Conservation (phyloP, 2,329 filamentous ascomycete genomes). For the Penicillium sclerotigenum region DNA sequence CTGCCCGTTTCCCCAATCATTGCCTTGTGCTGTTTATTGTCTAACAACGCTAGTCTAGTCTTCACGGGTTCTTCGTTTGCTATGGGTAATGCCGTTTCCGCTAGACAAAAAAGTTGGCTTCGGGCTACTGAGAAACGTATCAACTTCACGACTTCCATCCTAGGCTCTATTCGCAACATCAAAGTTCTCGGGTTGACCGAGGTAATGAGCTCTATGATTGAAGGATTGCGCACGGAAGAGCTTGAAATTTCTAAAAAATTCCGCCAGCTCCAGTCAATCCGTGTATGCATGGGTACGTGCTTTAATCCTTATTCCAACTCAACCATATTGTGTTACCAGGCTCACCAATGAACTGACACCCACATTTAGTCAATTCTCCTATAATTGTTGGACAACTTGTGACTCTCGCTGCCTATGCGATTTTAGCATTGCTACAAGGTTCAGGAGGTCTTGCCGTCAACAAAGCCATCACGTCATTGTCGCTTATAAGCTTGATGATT, state of each 20-base stretch:
- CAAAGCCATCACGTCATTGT: constrained; percentile 40
- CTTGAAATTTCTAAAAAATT: constrained; percentile 23
- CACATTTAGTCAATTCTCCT: constrained; percentile 14
- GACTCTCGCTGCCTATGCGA: constrained; percentile 19
- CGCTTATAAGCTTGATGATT: constrained; percentile 38
- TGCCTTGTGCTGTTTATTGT: not conserved
- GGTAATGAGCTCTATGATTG: constrained; percentile 26
- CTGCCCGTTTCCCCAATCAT: not conserved
- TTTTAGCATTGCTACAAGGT: constrained; percentile 13
- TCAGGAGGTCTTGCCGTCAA: constrained; percentile 32
- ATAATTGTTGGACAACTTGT: constrained; percentile 13
- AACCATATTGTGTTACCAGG: no score
- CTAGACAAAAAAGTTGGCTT: constrained; percentile 40
- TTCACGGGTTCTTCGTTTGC: constrained; percentile 9
- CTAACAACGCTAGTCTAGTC: not conserved
- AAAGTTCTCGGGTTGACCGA: constrained; percentile 38
- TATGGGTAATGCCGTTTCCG: constrained; percentile 19
- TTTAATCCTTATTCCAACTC: no score
- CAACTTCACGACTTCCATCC: constrained; percentile 38
- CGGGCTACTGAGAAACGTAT: constrained; percentile 44
- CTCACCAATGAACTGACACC: not conserved
- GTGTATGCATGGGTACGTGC: constrained; percentile 15
- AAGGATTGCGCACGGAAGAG: constrained; percentile 22
- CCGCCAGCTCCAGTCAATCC: constrained; percentile 12
- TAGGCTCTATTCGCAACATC: constrained; percentile 43